phyloP scores from a whole-genome alignment of 306 rosid genomes.

The Potentilla sterilis region DNA sequence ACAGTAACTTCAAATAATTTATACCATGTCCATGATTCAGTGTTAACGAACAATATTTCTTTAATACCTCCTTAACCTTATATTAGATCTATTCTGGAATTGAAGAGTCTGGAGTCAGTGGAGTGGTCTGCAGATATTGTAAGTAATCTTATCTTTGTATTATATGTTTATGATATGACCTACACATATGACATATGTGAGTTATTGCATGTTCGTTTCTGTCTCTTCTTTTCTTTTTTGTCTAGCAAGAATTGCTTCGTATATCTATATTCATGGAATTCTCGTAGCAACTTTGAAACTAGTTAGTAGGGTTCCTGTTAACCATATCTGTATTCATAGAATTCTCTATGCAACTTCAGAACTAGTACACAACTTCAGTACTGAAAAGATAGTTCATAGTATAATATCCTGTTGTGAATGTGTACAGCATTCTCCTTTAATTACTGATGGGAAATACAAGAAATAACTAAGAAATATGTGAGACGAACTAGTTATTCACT shows the following conservation, averaged over 20 bases:
- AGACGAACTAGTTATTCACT: neutral
- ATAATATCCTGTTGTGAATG: conserved; percentile 1
- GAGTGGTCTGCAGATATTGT: conserved; percentile 53
- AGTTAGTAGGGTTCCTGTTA: neutral
- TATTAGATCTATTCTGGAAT: conserved; percentile 50
- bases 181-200: neutral
- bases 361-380: neutral
- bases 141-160: conserved; percentile 26
- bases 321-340: neutral
- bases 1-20: neutral
- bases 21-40: neutral
- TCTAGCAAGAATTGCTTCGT: neutral
- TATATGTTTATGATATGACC: neutral
- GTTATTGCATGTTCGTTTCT: neutral
- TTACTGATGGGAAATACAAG: neutral
- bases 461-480: neutral
- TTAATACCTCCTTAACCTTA: conserved; percentile 29
- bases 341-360: neutral
- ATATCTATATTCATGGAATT: neutral
- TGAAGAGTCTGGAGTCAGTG: conserved; percentile 48
- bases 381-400: neutral
- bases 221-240: neutral
- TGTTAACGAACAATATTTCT: neutral
- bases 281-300: neutral
- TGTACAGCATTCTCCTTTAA: neutral